phyloP scores from a whole-genome alignment of 2,329 filamentous ascomycete genomes.

The Helicocarpus griseus region DNA sequence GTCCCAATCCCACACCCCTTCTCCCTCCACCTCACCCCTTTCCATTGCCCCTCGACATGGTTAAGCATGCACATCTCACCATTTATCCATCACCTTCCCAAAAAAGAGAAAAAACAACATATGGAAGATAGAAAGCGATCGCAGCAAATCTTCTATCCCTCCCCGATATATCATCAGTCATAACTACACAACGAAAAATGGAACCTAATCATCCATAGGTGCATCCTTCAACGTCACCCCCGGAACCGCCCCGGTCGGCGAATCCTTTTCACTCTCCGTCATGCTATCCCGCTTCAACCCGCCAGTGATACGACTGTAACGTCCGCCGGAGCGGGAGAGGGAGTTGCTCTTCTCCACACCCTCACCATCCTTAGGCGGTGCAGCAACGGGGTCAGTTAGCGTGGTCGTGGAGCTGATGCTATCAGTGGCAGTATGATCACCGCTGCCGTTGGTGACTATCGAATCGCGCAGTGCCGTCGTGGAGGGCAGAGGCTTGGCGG shows the following conservation, averaged over 20 bases:
- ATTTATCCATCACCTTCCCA: too few species aligned
- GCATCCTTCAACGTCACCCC: slow-evolving; percentile 63
- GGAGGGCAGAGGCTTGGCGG: slow-evolving; percentile 12
- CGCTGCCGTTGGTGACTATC: slow-evolving; percentile 32
- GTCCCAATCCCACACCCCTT: too few species aligned
- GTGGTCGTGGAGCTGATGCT: slow-evolving; percentile 16
- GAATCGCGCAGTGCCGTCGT: neutral
- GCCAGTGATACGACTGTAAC: slow-evolving; percentile 41
- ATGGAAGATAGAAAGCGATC: neutral
- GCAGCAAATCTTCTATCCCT: too few species aligned
- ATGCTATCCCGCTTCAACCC: slow-evolving; percentile 44
- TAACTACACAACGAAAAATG: too few species aligned
- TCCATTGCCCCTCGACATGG: too few species aligned
- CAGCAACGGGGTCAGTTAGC: slow-evolving; percentile 18
- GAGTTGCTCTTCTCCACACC: slow-evolving; percentile 56
- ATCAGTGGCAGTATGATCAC: slow-evolving; percentile 22
- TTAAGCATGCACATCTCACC: too few species aligned
- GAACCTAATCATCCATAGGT: slow-evolving; percentile 73
- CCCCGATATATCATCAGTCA: too few species aligned
- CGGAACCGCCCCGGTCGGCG: slow-evolving; percentile 8
- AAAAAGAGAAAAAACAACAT: neutral
- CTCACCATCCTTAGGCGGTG: slow-evolving; percentile 19
- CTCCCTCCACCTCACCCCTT: too few species aligned
- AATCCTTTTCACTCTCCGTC: slow-evolving; percentile 17
- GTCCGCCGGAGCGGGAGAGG: slow-evolving; percentile 44